A percentile compares a stretch with the other conserved stretches of the same genome.
These are phyloP conservation scores for Solanum chacoense DNA, from an alignment of 305 asterid species.

Conservation along the genomic window DNA sequence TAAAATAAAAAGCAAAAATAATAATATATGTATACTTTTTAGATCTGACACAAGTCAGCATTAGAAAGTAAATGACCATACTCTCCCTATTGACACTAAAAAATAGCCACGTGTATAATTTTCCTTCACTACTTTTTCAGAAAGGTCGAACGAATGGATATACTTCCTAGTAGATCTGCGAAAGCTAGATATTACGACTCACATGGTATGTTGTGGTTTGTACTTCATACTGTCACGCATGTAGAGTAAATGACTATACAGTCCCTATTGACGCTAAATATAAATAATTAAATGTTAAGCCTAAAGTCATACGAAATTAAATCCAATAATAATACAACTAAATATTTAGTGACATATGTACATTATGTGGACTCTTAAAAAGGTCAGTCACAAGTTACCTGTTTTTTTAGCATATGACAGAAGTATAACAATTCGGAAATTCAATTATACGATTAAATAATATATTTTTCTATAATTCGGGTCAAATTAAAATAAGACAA, in stretches of 20 bases:
- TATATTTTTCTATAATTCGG: background rate
- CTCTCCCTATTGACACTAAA: background rate
- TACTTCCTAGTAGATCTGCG: background rate
- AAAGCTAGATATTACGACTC: background rate
- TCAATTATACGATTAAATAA: accelerated
- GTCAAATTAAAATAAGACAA: background rate
- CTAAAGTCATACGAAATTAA: background rate
- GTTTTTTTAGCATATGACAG: background rate
- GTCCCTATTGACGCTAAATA: background rate
- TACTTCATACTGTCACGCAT: background rate
- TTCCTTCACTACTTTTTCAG: background rate
- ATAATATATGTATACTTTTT: background rate
- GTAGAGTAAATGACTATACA: background rate
- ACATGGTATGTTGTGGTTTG: background rate
- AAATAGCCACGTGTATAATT: background rate
- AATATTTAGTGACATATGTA: background rate
- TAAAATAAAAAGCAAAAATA: background rate
- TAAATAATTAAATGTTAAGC: background rate
- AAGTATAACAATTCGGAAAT: background rate
- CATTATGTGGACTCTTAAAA: background rate
- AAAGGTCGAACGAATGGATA: background rate
- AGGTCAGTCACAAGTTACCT: background rate
- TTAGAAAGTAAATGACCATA: background rate
- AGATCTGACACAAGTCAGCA: background rate
- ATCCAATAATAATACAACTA: background rate